A percentile compares a stretch with the other conserved stretches of the same genome.
These are phyloP conservation scores for Alternaria sp. DNA, from an alignment of 2,329 filamentous ascomycete genomes.

Conservation along the genomic window DNA sequence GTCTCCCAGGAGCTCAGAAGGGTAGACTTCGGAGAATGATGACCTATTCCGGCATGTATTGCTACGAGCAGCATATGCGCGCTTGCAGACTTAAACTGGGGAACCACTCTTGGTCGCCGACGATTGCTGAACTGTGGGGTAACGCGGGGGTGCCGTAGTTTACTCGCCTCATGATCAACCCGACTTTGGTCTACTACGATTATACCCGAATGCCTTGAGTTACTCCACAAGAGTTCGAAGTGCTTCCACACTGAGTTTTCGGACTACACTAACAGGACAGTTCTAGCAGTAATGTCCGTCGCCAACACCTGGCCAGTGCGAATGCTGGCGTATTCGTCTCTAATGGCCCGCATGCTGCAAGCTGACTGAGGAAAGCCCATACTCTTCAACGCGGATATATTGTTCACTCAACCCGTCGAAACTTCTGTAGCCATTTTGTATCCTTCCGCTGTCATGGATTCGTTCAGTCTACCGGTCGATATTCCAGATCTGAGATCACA, in stretches of 20 bases:
- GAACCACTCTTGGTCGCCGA: background rate
- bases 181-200: background rate
- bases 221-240: background rate
- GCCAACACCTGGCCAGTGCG: background rate
- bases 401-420: background rate
- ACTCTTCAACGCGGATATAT: background rate
- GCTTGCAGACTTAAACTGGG: background rate
- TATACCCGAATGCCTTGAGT: background rate
- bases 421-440: background rate
- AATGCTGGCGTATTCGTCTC: background rate
- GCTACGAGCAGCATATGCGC: background rate
- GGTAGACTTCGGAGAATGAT: constrained; percentile 27
- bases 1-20: background rate
- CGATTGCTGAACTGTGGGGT: constrained; percentile 19
- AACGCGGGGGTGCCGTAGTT: constrained; percentile 5
- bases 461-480: constrained; percentile 22
- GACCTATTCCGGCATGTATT: constrained; percentile 1
- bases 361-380: background rate
- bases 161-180: background rate
- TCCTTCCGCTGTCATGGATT: constrained; percentile 21
- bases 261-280: background rate
- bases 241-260: background rate
- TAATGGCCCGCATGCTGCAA: background rate
- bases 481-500: constrained; percentile 24
- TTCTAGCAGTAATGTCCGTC: constrained; percentile 10